Evolutionary conservation across 192 early-diverging fungal species (phyloP).

Genomic region (Entomortierella lignicola): DNA sequence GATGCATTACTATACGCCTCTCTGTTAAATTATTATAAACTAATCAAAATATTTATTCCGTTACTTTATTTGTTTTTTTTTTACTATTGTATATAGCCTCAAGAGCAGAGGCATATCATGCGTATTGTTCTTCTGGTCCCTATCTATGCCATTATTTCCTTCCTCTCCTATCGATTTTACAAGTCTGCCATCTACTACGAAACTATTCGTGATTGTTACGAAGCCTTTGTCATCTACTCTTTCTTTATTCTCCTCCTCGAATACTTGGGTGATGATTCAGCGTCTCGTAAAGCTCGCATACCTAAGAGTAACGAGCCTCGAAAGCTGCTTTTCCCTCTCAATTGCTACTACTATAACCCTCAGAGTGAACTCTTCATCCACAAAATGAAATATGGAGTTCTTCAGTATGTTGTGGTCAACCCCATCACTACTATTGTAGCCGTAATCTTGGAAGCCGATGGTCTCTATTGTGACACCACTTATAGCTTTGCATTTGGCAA

Average conservation of each 20-base stretch:
- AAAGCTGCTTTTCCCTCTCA: constrained; percentile 73
- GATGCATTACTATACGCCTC: too few relatives aligned
- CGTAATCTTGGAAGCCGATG: constrained; percentile 69
- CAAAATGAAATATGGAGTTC: constrained; percentile 70
- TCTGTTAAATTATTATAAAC: too few relatives aligned
- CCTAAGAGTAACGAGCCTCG: constrained; percentile 47
- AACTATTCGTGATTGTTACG: constrained; percentile 79
- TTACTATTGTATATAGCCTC: constrained; percentile 51
- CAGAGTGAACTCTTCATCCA: constrained; percentile 62
- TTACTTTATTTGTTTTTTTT: neutral
- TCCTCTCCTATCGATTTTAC: constrained; percentile 77
- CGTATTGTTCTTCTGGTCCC: constrained; percentile 82
- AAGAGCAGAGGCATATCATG: constrained; percentile 80
- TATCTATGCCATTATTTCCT: constrained; percentile 76
- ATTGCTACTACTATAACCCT: constrained; percentile 71
- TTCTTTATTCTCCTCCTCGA: constrained; percentile 80
- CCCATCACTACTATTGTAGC: constrained; percentile 69
- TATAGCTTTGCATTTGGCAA: constrained; percentile 72
- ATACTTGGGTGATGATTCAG: constrained; percentile 67
- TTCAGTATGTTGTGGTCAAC: constrained; percentile 79
- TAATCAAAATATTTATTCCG: neutral
- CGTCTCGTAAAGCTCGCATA: constrained; percentile 56
- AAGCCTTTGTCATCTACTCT: constrained; percentile 77
- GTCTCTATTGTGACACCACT: constrained; percentile 69
- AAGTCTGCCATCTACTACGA: constrained; percentile 74